Conservation (phyloP, 192 early-diverging fungal genomes). For the Coemansia sp. region DNA sequence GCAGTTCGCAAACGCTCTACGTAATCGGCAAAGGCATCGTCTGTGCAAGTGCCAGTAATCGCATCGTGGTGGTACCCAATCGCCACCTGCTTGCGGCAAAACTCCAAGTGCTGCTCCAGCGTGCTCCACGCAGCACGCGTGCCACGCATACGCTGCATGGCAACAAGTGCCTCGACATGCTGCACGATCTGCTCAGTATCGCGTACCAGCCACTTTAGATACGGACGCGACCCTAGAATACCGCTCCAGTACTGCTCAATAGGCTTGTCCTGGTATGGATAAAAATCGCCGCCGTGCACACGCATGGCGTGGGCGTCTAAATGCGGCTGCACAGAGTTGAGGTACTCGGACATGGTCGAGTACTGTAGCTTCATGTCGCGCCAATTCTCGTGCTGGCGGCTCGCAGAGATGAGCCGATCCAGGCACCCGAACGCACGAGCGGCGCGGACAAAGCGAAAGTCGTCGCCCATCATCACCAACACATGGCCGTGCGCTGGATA, state of each 20-base stretch:
- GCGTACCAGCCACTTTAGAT: slow-evolving; percentile 43
- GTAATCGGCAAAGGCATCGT: slow-evolving; percentile 26
- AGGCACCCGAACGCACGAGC: slow-evolving; percentile 34
- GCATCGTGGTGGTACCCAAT: slow-evolving; percentile 54
- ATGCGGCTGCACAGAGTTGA: slow-evolving; percentile 14
- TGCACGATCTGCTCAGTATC: slow-evolving; percentile 43
- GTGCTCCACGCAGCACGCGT: neutral
- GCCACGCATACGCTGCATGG: slow-evolving; percentile 7
- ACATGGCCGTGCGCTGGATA: slow-evolving; percentile 48
- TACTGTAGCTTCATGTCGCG: slow-evolving; percentile 23
- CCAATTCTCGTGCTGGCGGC: neutral
- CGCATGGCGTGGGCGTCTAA: slow-evolving; percentile 5
- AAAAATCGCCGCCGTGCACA: slow-evolving; percentile 31
- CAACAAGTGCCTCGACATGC: slow-evolving; percentile 40
- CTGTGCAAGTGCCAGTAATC: slow-evolving; percentile 45
- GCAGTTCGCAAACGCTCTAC: slow-evolving; percentile 24
- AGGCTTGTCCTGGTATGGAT: slow-evolving; percentile 52
- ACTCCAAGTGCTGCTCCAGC: slow-evolving; percentile 36
- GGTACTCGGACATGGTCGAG: slow-evolving; percentile 40
- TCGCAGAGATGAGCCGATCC: slow-evolving; percentile 20
- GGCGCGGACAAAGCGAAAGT: slow-evolving; percentile 33
- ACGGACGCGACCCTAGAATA: slow-evolving; percentile 33
- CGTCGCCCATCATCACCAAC: slow-evolving; percentile 53
- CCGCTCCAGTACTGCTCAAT: slow-evolving; percentile 55
- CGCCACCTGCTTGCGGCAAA: slow-evolving; percentile 44